These are phyloP conservation scores for Blastomyces emzantsi DNA, from an alignment of 2,329 filamentous ascomycete species.

Conservation along the genomic window DNA sequence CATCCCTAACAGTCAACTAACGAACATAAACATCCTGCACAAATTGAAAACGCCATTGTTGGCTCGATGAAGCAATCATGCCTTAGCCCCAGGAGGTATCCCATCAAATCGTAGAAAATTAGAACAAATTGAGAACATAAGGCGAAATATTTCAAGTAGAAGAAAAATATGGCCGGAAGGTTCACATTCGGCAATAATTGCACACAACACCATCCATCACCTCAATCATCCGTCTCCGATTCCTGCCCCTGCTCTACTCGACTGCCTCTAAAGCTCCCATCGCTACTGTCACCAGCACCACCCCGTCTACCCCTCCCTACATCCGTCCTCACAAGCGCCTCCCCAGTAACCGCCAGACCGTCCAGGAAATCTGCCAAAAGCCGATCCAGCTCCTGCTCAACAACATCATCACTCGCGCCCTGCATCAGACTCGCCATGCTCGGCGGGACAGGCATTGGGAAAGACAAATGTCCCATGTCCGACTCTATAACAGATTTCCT, in stretches of 20 bases:
- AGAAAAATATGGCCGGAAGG: not conserved
- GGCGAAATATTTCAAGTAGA: not conserved
- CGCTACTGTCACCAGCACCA: not conserved
- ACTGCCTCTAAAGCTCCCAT: not conserved
- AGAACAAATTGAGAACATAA: not conserved
- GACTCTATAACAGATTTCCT: not conserved
- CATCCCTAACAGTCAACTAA: no score
- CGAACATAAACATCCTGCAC: no score
- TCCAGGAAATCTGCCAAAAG: constrained; percentile 33
- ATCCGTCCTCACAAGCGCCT: constrained; percentile 21
- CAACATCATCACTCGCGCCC: constrained; percentile 28
- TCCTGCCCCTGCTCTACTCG: not conserved
- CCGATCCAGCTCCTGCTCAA: constrained; percentile 34
- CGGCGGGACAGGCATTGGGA: constrained; percentile 34
- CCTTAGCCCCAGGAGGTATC: not conserved
- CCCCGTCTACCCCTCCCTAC: constrained; percentile 5
- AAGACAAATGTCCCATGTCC: constrained; percentile 13
- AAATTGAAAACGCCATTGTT: no score
- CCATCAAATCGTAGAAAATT: not conserved
- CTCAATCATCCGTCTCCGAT: not conserved
- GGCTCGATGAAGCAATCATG: no score
- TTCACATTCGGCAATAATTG: not conserved
- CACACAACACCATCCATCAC: not conserved
- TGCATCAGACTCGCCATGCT: constrained; percentile 32
- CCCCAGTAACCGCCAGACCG: constrained; percentile 31